Conservation (phyloP, 1,284 basidiomycete genomes). For the Ceratorhiza oryzae-sativae region DNA sequence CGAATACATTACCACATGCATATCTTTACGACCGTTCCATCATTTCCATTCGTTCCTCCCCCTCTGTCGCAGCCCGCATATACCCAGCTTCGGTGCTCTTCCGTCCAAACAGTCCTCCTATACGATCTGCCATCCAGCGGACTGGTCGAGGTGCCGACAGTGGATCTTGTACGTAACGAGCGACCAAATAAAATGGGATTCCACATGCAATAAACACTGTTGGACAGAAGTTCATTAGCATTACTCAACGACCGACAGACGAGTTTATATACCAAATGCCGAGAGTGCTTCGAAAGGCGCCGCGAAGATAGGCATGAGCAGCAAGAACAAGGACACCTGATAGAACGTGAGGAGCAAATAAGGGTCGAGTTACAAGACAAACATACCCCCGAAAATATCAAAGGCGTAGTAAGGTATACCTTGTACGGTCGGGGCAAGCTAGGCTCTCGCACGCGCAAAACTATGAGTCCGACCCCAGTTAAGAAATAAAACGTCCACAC, state of each 20-base stretch:
- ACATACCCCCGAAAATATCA: conserved; percentile 87
- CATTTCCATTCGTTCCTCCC: conserved; percentile 73
- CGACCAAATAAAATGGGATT: conserved; percentile 29
- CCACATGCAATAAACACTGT: conserved; percentile 29
- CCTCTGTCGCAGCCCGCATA: conserved; percentile 76
- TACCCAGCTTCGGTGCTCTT: conserved; percentile 64
- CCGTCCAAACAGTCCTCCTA: conserved; percentile 31
- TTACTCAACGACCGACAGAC: conserved; percentile 41
- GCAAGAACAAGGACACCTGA: conserved; percentile 87
- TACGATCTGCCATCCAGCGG: conserved; percentile 14
- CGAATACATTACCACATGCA: no score
- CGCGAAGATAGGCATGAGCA: conserved; percentile 94
- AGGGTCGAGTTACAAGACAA: conserved; percentile 44
- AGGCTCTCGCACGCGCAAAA: conserved; percentile 91
- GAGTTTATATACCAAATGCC: conserved; percentile 72
- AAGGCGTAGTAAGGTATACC: conserved; percentile 89
- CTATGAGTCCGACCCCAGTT: conserved; percentile 86
- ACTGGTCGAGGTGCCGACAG: conserved; percentile 13
- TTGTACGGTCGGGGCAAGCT: conserved; percentile 88
- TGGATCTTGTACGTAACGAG: conserved; percentile 32
- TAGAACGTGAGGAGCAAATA: background rate
- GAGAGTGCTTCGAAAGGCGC: conserved; percentile 89
- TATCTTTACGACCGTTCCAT: conserved; percentile 47
- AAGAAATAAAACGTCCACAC: conserved; percentile 92
- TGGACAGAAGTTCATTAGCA: background rate